phyloP scores from a whole-genome alignment of 2,329 filamentous ascomycete species.

The Aspergillus sclerotialis region DNA sequence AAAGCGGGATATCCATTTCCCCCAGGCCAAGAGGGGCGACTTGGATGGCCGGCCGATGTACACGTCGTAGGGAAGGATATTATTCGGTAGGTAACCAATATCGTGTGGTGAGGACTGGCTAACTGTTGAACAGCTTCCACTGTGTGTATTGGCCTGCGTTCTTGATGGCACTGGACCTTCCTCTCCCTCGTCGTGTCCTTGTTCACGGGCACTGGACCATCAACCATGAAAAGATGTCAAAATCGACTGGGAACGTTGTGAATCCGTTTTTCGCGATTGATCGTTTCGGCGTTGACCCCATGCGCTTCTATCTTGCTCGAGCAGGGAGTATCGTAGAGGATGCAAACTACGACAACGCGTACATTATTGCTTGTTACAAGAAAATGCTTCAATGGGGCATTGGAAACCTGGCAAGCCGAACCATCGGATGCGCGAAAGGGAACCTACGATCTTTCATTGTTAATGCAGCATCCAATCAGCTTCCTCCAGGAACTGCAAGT shows the following conservation, averaged over 20 bases:
- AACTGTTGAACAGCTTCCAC: constrained; percentile 57
- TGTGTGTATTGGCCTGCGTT: constrained; percentile 98
- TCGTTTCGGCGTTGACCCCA: constrained; percentile 75
- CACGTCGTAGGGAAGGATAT: constrained; percentile 98
- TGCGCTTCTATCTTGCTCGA: constrained; percentile 82
- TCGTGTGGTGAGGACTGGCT: constrained; percentile 8
- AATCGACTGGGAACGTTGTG: constrained; percentile 89
- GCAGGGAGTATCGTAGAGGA: constrained; percentile 73
- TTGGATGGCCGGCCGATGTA: constrained; percentile 82
- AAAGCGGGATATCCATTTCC: constrained; percentile 74
- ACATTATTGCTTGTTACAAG: constrained; percentile 69
- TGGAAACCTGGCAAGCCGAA: constrained; percentile 70
- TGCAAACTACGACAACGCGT: constrained; percentile 74
- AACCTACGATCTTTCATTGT: constrained; percentile 55
- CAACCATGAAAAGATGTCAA: constrained; percentile 89
- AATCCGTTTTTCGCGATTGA: constrained; percentile 89
- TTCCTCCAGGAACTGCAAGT: constrained; percentile 21
- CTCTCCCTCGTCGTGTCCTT: constrained; percentile 70
- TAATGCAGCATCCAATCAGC: constrained; percentile 21
- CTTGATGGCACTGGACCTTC: constrained; percentile 77
- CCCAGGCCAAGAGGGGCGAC: constrained; percentile 54
- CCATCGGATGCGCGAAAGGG: constrained; percentile 64
- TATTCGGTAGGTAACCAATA: constrained; percentile 47
- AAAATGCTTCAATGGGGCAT: constrained; percentile 70
- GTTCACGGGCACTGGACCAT: constrained; percentile 96